A percentile compares a stretch with the other conserved stretches of the same genome.
Evolutionary conservation across 192 early-diverging fungal species (phyloP).

Genomic region (Lobosporangium transversale): DNA sequence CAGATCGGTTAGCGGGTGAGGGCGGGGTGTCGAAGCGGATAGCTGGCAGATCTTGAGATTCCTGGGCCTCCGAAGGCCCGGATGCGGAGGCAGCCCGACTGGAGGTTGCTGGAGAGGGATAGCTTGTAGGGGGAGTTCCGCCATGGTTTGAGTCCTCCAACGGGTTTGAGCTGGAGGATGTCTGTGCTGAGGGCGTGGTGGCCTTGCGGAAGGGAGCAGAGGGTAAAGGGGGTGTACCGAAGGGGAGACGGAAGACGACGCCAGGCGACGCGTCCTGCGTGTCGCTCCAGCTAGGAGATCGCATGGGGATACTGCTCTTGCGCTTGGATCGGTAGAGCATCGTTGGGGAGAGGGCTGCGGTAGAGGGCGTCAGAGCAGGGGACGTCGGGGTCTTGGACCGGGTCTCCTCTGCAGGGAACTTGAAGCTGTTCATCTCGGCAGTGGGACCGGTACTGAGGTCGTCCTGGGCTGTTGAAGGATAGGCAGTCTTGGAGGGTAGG

Average conservation of each 20-base stretch:
- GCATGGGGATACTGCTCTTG: slow-evolving; percentile 42
- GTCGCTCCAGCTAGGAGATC: slow-evolving; percentile 24
- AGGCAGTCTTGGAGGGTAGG: slow-evolving; percentile 13
- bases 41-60: background rate
- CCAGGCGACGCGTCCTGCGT: slow-evolving; percentile 32
- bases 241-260: slow-evolving; percentile 42
- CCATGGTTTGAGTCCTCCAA: background rate
- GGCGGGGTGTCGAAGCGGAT: slow-evolving; percentile 25
- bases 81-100: slow-evolving; percentile 1
- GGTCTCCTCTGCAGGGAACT: slow-evolving; percentile 30
- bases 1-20: slow-evolving; percentile 27
- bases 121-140: background rate
- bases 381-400: slow-evolving; percentile 6
- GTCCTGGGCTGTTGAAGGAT: background rate
- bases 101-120: slow-evolving; percentile 17
- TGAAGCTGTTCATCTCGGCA: slow-evolving; percentile 38
- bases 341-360: slow-evolving; percentile 5
- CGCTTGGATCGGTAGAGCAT: slow-evolving; percentile 30
- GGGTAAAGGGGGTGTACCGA: slow-evolving; percentile 25
- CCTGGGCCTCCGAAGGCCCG: slow-evolving; percentile 4
- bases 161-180: background rate
- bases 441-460: background rate
- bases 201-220: slow-evolving; percentile 6
- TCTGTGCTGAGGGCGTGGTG: slow-evolving; percentile 4
- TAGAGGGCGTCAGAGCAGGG: background rate